Evolutionary conservation across 139 green algal species (phyloP).

Genomic region (Chlorella sp.): DNA sequence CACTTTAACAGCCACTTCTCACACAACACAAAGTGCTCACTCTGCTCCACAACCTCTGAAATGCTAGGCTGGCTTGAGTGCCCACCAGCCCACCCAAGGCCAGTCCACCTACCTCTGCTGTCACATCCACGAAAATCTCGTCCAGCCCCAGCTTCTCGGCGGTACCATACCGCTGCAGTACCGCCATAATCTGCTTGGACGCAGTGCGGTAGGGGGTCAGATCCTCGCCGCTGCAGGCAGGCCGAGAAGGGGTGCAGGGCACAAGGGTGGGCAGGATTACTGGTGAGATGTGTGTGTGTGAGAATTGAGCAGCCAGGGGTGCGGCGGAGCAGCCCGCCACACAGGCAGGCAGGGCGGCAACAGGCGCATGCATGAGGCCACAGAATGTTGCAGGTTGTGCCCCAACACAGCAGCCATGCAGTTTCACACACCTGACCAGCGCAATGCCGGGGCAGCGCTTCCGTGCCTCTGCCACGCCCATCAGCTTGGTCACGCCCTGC

Average conservation of each 20-base stretch:
- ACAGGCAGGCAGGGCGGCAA: too few relatives aligned
- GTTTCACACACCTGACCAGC: constrained; percentile 51
- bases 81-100: background rate
- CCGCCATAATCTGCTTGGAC: constrained; percentile 51
- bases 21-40: too few relatives aligned
- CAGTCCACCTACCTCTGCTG: constrained; percentile 43
- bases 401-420: background rate
- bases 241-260: background rate
- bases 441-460: constrained; percentile 65
- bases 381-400: too few relatives aligned
- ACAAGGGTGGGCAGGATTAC: constrained; percentile 4
- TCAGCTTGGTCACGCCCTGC: constrained; percentile 84
- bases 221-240: constrained; percentile 65
- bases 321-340: background rate
- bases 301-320: background rate
- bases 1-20: too few relatives aligned
- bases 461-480: constrained; percentile 68
- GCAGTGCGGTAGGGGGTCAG: constrained; percentile 66
- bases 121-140: constrained; percentile 79
- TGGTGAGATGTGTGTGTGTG: background rate
- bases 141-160: constrained; percentile 58
- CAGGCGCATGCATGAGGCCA: too few relatives aligned
- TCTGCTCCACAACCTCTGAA: too few relatives aligned
- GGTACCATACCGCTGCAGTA: constrained; percentile 43
- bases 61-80: too few relatives aligned